Base-by-base conservation (phyloP, 1,139 yeast genomes). In the Pichia sp. region DNA sequence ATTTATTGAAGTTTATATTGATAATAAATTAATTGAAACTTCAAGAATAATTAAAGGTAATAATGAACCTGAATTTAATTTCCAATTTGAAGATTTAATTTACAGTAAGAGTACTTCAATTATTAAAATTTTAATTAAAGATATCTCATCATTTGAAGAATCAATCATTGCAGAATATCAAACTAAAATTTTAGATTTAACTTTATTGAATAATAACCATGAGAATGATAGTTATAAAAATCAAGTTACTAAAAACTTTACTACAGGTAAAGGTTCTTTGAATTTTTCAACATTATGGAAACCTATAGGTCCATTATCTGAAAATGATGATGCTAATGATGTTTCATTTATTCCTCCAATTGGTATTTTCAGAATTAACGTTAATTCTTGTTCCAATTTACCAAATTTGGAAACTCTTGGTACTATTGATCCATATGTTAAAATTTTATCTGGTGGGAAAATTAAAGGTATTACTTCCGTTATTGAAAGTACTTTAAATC, bases 11-110 rank as follows among this genome's bases (percentile, higher is more conserved):
- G 62, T 83, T 20, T 77, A 63, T 52, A 33, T 50, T 23, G 76
- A 80, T 55, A 72, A 70, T 34, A 71, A 77, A 48, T 63, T 75
- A 43, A 69, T 71, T 13, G 73, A 73, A 53, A 63, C 63, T 6
- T 74, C 78, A 47, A 78, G 91, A 68, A 71, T 71, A 30, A 66
- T 81, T 56, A 78, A 77, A 55, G 74, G 76, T 55, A 72, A 78
- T 15, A 82, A 81, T 54, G 85, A 78, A 52, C 93, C 93, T 15
- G 65, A 78, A 14, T 83, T 84, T 80, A 79, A 77, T 49, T 78
- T 78, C 53, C 60, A 72, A 19, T 63, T 78, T 43, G 93, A 83
- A 60, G 57, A 75, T 6, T 66, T 83, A 49, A 64, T 82, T 31
- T 72, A 78, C 13, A 74, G 80, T 35, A 82, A 79, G 56, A 68